Evolutionary conservation across 441 rosid species (phyloP).

Genomic region (Metrosideros polymorpha): DNA sequence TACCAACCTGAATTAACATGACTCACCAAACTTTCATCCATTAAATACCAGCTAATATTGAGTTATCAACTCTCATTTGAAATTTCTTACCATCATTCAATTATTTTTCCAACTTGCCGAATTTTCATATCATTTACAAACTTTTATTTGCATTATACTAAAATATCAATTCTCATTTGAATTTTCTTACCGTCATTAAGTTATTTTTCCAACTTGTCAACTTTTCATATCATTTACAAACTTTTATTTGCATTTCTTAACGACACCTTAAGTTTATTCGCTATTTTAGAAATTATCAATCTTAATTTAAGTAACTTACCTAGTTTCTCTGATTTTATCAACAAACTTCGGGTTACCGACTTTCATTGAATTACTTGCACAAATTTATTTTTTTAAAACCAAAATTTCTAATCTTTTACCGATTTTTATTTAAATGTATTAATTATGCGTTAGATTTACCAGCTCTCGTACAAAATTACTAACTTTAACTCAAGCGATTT

Average conservation of each 20-base stretch:
- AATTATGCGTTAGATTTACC: not conserved
- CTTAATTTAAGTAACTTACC: not conserved
- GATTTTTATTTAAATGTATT: too few species aligned
- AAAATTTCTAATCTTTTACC: too few species aligned
- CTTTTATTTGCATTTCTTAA: not conserved
- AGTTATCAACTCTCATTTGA: not conserved
- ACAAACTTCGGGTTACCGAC: not conserved
- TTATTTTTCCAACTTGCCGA: too few species aligned
- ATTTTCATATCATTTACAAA: too few species aligned
- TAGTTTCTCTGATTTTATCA: not conserved
- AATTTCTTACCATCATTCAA: not conserved
- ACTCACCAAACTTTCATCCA: not conserved
- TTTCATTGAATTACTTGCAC: not conserved
- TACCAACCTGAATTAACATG: not conserved
- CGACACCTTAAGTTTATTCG: not conserved
- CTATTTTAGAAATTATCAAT: not conserved
- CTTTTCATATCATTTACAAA: not conserved
- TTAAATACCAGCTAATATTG: not conserved
- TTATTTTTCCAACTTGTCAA: not conserved
- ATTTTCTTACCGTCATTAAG: too few species aligned
- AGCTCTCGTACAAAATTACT: not conserved
- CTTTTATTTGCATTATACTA: too few species aligned
- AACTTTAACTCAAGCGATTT: not conserved
- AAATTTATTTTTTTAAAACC: too few species aligned
- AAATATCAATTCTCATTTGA: too few species aligned